These are phyloP conservation scores for Nigrospora sphaerica DNA, from an alignment of 2,329 filamentous ascomycete genomes.

Conservation along the genomic window DNA sequence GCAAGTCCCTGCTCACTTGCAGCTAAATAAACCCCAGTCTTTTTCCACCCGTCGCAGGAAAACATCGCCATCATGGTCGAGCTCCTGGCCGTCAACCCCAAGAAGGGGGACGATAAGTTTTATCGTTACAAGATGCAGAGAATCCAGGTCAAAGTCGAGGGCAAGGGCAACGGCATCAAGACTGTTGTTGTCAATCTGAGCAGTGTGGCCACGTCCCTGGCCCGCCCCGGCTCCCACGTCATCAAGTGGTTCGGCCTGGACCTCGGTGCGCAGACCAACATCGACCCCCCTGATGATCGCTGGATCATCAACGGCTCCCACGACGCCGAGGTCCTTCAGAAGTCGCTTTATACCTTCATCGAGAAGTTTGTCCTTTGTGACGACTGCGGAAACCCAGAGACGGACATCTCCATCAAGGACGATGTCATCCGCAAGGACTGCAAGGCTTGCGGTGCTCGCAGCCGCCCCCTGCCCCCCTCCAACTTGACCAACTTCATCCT, in stretches of 20 bases:
- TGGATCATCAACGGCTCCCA: conserved; percentile 99
- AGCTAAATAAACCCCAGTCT: not conserved
- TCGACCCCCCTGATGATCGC: conserved; percentile 92
- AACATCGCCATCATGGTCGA: conserved; percentile 68
- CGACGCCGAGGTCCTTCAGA: conserved; percentile 90
- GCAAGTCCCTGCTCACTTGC: not conserved
- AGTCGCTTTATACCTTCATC: conserved; percentile 98
- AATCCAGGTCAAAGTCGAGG: conserved; percentile 97
- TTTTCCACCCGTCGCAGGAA: not conserved
- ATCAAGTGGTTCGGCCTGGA: conserved; percentile 99
- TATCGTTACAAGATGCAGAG: conserved; percentile 99
- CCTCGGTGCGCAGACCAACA: conserved; percentile 96
- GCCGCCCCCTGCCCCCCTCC: conserved; percentile 83
- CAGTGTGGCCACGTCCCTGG: conserved; percentile 86
- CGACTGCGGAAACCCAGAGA: conserved; percentile 99
- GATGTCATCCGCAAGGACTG: conserved; percentile 88
- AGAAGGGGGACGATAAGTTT: conserved; percentile 96
- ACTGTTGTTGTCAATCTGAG: conserved; percentile 94
- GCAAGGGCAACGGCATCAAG: conserved; percentile 99
- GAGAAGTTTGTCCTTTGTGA: conserved; percentile 98
- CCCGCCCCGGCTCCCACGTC: conserved; percentile 85
- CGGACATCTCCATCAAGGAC: conserved; percentile 91
- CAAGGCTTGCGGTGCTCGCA: conserved; percentile 95
- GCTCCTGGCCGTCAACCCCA: conserved; percentile 75
- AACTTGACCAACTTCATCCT: conserved; percentile 97